Conservation (phyloP, 495 filamentous ascomycete genomes). For the Neurospora pannonica region DNA sequence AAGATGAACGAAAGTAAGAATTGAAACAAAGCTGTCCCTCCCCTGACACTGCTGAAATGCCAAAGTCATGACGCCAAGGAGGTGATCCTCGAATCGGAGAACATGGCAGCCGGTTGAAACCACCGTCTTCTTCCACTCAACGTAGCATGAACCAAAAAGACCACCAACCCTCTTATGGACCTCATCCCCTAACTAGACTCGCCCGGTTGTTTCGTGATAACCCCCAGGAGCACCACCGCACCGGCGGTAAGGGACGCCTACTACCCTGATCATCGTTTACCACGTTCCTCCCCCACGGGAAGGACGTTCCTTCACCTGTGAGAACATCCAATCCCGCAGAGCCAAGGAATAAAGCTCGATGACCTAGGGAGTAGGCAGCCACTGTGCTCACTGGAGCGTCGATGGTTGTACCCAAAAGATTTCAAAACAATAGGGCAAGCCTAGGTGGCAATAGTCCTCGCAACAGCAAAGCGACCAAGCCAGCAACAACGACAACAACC, state of each 20-base stretch:
- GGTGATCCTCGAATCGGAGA: too few relatives aligned
- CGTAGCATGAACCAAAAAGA: too few relatives aligned
- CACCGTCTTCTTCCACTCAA: too few relatives aligned
- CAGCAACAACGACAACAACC: background rate
- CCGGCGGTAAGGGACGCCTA: background rate
- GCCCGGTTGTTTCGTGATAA: background rate
- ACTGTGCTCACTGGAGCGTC: background rate
- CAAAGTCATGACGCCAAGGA: too few relatives aligned
- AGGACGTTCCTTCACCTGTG: background rate
- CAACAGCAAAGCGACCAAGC: background rate
- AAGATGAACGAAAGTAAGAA: too few relatives aligned
- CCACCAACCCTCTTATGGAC: too few relatives aligned
- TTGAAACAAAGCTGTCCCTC: too few relatives aligned
- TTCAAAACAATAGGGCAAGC: background rate
- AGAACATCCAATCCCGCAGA: background rate
- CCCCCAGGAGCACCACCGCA: background rate
- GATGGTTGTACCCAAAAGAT: background rate
- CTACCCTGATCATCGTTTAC: background rate
- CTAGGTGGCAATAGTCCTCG: background rate
- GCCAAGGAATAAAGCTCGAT: background rate
- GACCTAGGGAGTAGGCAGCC: background rate
- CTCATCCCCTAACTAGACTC: background rate
- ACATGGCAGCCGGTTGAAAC: too few relatives aligned
- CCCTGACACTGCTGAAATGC: too few relatives aligned
- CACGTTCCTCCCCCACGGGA: background rate